Base-by-base conservation (phyloP, 2,329 filamentous ascomycete genomes). In the Aspergillus chevalieri region DNA sequence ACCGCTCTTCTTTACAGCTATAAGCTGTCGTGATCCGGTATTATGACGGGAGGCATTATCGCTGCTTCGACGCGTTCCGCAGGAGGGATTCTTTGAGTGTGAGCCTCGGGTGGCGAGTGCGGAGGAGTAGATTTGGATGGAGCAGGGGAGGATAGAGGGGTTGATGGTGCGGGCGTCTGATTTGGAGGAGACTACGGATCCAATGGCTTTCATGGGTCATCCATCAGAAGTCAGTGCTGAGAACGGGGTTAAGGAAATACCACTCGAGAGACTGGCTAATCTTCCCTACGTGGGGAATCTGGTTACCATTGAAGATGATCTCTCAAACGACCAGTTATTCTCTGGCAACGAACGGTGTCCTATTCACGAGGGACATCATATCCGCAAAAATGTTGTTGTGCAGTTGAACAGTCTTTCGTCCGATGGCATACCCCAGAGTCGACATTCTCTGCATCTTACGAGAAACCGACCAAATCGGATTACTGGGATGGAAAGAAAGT, bases 21-120 rank as follows among this genome's bases (percentile, higher is more conserved):
- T 67, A 1, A 57, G 61, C 43, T 70, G 66, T 42, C 63, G 66
- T 7, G 59, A 68, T n/a, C 65, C 64, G 1, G 42, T 12, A 3
- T 53, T 59, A 10, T 62, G 67, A 34, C 64, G 66, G 2, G 42
- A 49, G 2, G 65, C 67, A 19, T 33, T 70, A 1, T 50, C 52
- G 12, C 49, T 69, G 14, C 51, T 68, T 0, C 53, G 51, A 1
- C 52, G 46, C 44, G 56, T 58, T 3, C 62, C 60, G 6, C 53
- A 46, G 1, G 60, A 68, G 41, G 67, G 66, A 0, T 58, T 68
- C 17, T 58, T 59, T 22, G 57, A 61, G 30, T 47, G 51, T 14
- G 48, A 47, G 1, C 51, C 58, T 0, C 54, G 54, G 6, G 52
- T 53, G 10, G 39, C 48, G 3, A 17, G 17, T 12, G 21, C 10